phyloP scores from a whole-genome alignment of 331 rosid species.

The Pyracantha coccinea region DNA sequence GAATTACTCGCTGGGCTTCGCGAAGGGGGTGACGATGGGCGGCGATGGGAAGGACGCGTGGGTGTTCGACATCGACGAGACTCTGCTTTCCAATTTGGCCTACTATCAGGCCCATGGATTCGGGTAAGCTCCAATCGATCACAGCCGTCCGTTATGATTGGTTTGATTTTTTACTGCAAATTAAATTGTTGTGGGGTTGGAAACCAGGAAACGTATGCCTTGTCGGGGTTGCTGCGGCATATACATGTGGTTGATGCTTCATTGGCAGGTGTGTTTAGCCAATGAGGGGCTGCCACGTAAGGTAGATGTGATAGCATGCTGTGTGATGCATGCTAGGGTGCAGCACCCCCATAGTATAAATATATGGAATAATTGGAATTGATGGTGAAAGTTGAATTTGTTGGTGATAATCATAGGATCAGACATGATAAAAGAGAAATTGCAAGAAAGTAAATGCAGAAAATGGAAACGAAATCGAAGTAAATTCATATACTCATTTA shows the following conservation, averaged over 20 bases:
- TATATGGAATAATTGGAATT: too few relatives aligned
- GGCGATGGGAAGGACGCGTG: constrained; percentile 65
- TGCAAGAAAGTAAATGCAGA: too few relatives aligned
- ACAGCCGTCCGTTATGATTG: background rate
- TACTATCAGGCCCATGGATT: constrained; percentile 46
- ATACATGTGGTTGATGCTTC: constrained; percentile 3
- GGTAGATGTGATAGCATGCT: background rate
- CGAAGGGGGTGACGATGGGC: constrained; percentile 15
- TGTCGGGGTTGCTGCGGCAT: background rate
- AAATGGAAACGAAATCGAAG: too few relatives aligned
- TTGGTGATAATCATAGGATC: too few relatives aligned
- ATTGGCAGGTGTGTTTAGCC: background rate
- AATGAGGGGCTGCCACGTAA: background rate
- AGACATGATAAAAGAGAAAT: too few relatives aligned
- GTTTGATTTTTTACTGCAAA: background rate
- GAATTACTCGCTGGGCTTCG: constrained; percentile 30
- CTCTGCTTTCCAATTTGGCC: constrained; percentile 61
- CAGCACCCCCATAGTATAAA: background rate
- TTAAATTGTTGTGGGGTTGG: background rate
- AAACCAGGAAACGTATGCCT: background rate
- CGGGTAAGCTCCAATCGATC: constrained; percentile 40
- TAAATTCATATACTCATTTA: too few relatives aligned
- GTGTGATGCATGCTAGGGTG: background rate
- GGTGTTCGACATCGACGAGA: constrained; percentile 90
- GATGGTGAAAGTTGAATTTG: too few relatives aligned